phyloP scores from a whole-genome alignment of 2,329 filamentous ascomycete species.

The Cadophora malorum region DNA sequence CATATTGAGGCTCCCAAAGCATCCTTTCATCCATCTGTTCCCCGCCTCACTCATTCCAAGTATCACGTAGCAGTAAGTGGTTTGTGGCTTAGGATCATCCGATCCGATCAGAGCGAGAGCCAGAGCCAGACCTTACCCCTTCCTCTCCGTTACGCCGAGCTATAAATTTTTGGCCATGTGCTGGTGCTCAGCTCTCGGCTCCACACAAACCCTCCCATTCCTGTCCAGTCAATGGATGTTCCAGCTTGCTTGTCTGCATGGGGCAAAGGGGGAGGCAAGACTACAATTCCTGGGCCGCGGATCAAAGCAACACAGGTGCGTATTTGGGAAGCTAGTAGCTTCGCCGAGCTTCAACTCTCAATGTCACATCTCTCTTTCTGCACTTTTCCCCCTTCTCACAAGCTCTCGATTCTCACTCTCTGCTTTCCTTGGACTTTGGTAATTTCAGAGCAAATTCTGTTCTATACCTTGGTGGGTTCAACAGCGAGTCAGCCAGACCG shows the following conservation, averaged over 20 bases:
- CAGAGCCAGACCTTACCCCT: background rate
- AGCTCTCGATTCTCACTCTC: background rate
- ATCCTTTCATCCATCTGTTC: background rate
- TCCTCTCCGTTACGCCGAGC: slow-evolving; percentile 30
- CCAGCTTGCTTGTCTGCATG: slow-evolving; percentile 18
- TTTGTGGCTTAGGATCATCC: background rate
- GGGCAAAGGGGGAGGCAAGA: slow-evolving; percentile 23
- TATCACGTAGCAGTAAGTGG: background rate
- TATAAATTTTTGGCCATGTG: slow-evolving; percentile 21
- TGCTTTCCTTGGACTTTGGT: background rate
- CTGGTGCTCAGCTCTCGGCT: slow-evolving; percentile 11
- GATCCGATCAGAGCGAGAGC: background rate
- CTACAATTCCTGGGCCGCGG: slow-evolving; percentile 23
- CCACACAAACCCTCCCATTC: slow-evolving; percentile 18
- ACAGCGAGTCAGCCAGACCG: background rate
- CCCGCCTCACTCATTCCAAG: background rate
- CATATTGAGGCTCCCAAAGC: background rate
- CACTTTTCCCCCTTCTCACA: slow-evolving; percentile 3
- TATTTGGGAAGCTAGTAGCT: slow-evolving; percentile 13
- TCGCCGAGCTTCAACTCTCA: slow-evolving; percentile 21
- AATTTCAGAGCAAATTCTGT: background rate
- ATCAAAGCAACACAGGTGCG: slow-evolving; percentile 20
- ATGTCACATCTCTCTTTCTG: slow-evolving; percentile 6
- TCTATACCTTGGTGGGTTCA: background rate
- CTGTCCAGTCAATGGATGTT: slow-evolving; percentile 13